phyloP scores from a whole-genome alignment of 78 protist species.

The Isochrysis galbana region DNA sequence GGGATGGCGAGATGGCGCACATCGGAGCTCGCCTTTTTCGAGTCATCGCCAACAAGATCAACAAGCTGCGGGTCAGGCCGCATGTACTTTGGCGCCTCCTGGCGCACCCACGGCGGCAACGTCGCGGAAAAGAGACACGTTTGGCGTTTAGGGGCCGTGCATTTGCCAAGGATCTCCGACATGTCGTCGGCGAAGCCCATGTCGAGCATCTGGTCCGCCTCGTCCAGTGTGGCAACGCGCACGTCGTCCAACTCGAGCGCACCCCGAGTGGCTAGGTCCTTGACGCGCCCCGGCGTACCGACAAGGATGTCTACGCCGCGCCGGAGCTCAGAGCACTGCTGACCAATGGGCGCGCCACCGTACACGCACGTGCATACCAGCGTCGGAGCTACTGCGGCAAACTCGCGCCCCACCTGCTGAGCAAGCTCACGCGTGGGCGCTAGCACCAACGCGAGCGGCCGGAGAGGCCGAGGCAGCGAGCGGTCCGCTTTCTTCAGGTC shows the following conservation, averaged over 20 bases:
- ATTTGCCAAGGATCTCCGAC: background rate
- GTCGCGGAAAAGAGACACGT: slow-evolving; percentile 77
- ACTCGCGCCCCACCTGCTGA: slow-evolving; percentile 42
- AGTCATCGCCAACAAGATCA: background rate
- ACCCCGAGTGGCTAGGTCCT: slow-evolving; percentile 41
- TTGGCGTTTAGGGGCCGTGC: slow-evolving; percentile 47
- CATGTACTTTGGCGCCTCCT: slow-evolving; percentile 32
- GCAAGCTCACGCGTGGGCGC: slow-evolving; percentile 70
- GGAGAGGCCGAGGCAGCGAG: background rate
- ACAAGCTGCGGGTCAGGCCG: background rate
- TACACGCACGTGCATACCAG: background rate
- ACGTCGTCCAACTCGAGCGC: background rate
- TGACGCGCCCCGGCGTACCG: slow-evolving; percentile 61
- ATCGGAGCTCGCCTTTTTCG: background rate
- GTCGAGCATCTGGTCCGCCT: slow-evolving; percentile 56
- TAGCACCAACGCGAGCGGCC: slow-evolving; percentile 42
- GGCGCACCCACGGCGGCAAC: slow-evolving; percentile 54
- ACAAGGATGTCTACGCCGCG: slow-evolving; percentile 38
- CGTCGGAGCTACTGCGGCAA: background rate
- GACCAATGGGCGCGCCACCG: slow-evolving; percentile 19
- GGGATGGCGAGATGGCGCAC: slow-evolving; percentile 21
- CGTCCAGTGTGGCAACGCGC: slow-evolving; percentile 50
- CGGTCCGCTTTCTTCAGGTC: background rate
- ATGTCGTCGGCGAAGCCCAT: slow-evolving; percentile 36
- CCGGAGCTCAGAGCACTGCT: background rate